These are phyloP conservation scores for Nymphaea colorata DNA, from an alignment of 164 flowering plant species.

Conservation along the genomic window DNA sequence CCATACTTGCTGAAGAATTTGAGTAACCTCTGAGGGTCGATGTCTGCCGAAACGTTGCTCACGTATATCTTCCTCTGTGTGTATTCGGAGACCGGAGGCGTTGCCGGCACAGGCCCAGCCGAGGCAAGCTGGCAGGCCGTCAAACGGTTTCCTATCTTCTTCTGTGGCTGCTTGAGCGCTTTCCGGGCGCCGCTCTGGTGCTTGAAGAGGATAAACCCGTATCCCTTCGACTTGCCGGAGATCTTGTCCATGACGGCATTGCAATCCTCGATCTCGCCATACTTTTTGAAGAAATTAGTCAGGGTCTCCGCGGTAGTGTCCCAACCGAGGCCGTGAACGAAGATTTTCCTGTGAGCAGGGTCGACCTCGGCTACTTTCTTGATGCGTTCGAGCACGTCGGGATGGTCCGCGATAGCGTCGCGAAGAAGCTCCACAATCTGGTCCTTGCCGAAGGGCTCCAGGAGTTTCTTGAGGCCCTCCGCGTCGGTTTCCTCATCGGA, in stretches of 20 bases:
- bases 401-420: constrained; percentile 15
- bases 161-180: constrained; percentile 34
- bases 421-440: constrained; percentile 39
- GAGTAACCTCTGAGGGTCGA: constrained; percentile 12
- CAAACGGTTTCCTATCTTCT: constrained; percentile 33
- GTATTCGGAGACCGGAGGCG: background rate
- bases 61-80: constrained; percentile 25
- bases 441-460: constrained; percentile 35
- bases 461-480: constrained; percentile 18
- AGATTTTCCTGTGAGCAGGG: constrained; percentile 34
- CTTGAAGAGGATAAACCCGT: constrained; percentile 32
- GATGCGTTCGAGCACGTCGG: constrained; percentile 21
- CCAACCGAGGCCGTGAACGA: constrained; percentile 39
- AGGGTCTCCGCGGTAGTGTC: constrained; percentile 33
- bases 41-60: constrained; percentile 19
- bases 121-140: constrained; percentile 35
- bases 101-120: constrained; percentile 16
- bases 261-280: constrained; percentile 33
- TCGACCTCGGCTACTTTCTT: constrained; percentile 36
- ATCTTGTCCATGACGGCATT: constrained; percentile 27
- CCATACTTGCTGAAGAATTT: constrained; percentile 23
- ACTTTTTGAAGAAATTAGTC: constrained; percentile 16
- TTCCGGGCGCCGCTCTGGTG: constrained; percentile 17
- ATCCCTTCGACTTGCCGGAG: constrained; percentile 36
- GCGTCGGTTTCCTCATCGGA: background rate